phyloP scores from a whole-genome alignment of 768 basidiomycete species.

The Suillus brevipes region DNA sequence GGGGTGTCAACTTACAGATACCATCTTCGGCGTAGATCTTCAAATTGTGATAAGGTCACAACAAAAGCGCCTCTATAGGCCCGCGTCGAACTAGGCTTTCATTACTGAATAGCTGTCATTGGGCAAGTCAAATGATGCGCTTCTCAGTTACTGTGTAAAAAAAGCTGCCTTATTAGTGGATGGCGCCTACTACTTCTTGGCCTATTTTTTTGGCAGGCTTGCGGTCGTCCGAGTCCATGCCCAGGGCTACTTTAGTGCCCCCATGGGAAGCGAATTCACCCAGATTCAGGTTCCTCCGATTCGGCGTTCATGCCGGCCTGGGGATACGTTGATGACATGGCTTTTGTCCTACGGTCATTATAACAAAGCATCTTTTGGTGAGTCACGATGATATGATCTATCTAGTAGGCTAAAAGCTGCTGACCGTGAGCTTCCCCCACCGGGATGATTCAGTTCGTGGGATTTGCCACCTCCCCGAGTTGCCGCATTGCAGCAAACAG shows the following conservation, averaged over 20 bases:
- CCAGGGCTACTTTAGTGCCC: not conserved
- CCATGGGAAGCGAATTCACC: not conserved
- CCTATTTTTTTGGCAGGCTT: not conserved
- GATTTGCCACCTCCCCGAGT: not conserved
- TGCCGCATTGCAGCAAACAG: not conserved
- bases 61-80: not conserved
- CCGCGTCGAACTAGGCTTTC: slow-evolving; percentile 1
- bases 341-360: not conserved
- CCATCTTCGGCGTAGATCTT: slow-evolving; percentile 4
- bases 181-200: not conserved
- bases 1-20: not conserved
- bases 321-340: not conserved
- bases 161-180: not conserved
- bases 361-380: not conserved
- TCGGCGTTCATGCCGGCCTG: not conserved
- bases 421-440: not conserved
- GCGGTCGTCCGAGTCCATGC: not conserved
- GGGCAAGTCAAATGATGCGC: slow-evolving; percentile 1
- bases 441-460: slow-evolving; percentile 1
- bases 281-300: not conserved
- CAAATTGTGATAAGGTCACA: not conserved
- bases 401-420: not conserved
- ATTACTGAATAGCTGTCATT: not conserved
- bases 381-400: not conserved
- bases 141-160: not conserved